Conservation (phyloP, 169 alveolate genomes). For the Plasmodium coatneyi region DNA sequence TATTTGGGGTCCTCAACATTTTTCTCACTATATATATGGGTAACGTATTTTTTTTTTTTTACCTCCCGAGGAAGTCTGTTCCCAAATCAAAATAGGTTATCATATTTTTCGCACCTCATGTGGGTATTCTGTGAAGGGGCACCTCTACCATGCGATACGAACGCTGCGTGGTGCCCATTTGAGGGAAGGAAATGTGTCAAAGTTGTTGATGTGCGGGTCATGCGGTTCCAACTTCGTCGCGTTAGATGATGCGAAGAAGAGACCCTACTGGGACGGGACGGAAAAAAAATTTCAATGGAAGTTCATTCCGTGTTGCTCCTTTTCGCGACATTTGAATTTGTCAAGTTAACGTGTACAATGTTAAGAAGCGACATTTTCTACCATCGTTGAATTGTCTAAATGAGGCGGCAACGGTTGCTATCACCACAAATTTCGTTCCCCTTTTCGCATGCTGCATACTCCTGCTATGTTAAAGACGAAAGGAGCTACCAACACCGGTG, state of each 20-base stretch:
- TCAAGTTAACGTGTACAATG: neutral
- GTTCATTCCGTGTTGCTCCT: neutral
- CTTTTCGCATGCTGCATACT: neutral
- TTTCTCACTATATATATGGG: neutral
- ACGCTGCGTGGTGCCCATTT: neutral
- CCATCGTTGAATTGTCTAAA: neutral
- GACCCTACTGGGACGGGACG: neutral
- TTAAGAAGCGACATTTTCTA: neutral
- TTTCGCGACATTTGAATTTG: neutral
- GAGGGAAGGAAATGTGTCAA: neutral
- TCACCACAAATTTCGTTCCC: neutral
- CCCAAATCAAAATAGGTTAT: neutral
- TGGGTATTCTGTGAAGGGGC: neutral
- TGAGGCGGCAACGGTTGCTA: neutral
- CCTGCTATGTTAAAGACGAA: neutral
- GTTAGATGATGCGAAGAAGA: neutral
- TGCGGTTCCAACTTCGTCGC: neutral
- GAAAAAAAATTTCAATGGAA: neutral
- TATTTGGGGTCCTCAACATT: neutral
- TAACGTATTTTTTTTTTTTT: neutral
- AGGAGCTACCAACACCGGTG: neutral
- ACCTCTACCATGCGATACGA: neutral
- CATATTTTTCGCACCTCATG: neutral
- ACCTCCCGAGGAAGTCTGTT: neutral
- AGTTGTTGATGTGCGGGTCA: neutral